Conservation (phyloP, 2,329 filamentous ascomycete species). For the Teratosphaeria gauchensis region DNA sequence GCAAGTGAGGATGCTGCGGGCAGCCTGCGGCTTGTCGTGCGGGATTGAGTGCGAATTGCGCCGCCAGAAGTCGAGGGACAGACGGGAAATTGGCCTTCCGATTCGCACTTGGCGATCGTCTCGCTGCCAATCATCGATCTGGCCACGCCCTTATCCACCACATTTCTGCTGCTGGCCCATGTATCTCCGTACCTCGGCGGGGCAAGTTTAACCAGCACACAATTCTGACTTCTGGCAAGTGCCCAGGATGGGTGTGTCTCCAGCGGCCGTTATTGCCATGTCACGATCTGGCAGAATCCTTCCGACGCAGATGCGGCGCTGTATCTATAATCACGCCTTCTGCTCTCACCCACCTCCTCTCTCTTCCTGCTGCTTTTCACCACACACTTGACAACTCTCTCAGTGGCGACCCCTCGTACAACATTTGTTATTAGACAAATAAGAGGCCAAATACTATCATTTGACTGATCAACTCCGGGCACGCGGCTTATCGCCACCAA, state of each 20-base stretch:
- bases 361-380: background rate
- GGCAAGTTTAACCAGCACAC: background rate
- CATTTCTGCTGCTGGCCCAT: background rate
- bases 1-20: background rate
- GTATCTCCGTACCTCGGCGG: background rate
- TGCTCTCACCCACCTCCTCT: background rate
- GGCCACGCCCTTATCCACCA: background rate
- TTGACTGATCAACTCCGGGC: background rate
- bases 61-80: background rate
- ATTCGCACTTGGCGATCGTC: background rate
- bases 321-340: background rate
- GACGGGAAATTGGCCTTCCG: background rate
- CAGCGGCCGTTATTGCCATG: background rate
- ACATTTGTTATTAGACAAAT: conserved; percentile 24
- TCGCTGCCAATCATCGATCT: background rate
- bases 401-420: conserved; percentile 4
- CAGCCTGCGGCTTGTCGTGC: background rate
- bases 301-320: background rate
- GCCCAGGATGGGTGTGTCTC: background rate
- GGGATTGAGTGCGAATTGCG: background rate
- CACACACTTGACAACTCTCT: background rate
- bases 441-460: conserved; percentile 1
- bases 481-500: background rate
- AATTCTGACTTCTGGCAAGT: background rate
- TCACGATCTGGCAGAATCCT: background rate